These are phyloP conservation scores for Phytophthora niederhauseri DNA, from an alignment of 352 stramenopile species.

Conservation along the genomic window DNA sequence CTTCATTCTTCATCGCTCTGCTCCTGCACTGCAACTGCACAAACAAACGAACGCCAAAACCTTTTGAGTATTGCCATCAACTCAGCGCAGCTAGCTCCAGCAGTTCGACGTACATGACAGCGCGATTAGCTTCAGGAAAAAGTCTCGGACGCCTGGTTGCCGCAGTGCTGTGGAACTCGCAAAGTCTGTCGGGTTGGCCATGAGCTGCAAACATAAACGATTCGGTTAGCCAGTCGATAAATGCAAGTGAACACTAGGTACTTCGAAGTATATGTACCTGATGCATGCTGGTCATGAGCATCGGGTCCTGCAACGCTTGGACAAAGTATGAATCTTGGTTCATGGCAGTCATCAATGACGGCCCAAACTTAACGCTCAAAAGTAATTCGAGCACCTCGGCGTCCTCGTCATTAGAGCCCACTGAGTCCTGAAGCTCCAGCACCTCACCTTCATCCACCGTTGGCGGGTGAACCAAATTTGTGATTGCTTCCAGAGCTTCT, in stretches of 20 bases:
- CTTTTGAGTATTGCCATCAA: not conserved
- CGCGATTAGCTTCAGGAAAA: constrained; percentile 70
- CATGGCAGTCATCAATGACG: constrained; percentile 63
- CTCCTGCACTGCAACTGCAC: constrained; percentile 36
- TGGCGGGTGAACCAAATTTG: constrained; percentile 20
- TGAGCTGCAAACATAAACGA: constrained; percentile 43
- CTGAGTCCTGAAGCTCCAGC: not conserved
- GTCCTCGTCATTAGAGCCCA: constrained; percentile 15
- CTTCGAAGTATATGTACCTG: constrained; percentile 55
- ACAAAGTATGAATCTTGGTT: constrained; percentile 63
- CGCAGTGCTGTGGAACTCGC: constrained; percentile 36
- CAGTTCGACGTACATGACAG: constrained; percentile 49
- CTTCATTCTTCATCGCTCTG: constrained; percentile 33
- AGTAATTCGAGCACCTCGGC: constrained; percentile 51
- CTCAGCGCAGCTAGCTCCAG: not conserved
- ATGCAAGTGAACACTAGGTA: not conserved
- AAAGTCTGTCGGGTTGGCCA: constrained; percentile 56
- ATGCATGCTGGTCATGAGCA: constrained; percentile 65
- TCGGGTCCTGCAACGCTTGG: constrained; percentile 50
- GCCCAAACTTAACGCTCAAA: constrained; percentile 51
- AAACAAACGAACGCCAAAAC: constrained; percentile 4
- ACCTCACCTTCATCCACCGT: constrained; percentile 30
- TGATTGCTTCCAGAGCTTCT: constrained; percentile 24
- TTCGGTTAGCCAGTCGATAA: not conserved
- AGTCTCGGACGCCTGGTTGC: constrained; percentile 51